phyloP scores from a whole-genome alignment of 192 early-diverging fungal species.

The Mycoemilia scoparia region DNA sequence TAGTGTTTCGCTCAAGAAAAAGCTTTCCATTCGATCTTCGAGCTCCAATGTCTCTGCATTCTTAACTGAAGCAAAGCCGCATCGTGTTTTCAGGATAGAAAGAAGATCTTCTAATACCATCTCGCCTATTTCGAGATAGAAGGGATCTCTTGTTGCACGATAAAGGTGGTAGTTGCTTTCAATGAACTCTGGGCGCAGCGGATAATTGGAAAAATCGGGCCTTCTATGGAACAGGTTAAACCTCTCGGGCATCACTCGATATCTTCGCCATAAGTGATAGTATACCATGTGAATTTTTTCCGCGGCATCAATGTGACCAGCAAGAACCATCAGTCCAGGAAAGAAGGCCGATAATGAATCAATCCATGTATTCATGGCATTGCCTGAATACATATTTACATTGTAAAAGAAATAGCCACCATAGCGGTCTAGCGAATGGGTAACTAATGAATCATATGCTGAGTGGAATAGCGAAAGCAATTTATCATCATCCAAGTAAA shows the following conservation, averaged over 20 bases:
- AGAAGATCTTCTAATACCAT: conserved; percentile 70
- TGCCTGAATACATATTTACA: conserved; percentile 59
- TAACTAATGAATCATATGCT: conserved; percentile 48
- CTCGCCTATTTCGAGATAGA: conserved; percentile 81
- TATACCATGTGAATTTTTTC: conserved; percentile 65
- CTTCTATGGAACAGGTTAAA: conserved; percentile 55
- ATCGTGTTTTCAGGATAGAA: conserved; percentile 39
- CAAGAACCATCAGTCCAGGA: conserved; percentile 78
- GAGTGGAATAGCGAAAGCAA: conserved; percentile 60
- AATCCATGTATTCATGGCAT: conserved; percentile 53
- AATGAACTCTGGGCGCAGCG: conserved; percentile 80
- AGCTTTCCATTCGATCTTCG: conserved; percentile 90
- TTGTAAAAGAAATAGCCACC: conserved; percentile 69
- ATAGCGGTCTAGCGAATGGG: conserved; percentile 40
- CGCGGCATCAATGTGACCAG: conserved; percentile 72
- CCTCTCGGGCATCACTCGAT: conserved; percentile 69
- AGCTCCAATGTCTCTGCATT: conserved; percentile 39
- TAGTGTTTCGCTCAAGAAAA: conserved; percentile 81
- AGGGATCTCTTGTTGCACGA: conserved; percentile 72
- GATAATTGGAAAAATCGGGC: conserved; percentile 54
- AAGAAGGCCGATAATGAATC: conserved; percentile 84
- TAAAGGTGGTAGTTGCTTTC: conserved; percentile 91
- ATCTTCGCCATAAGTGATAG: conserved; percentile 75
- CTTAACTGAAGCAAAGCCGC: conserved; percentile 62
- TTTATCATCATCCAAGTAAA: conserved; percentile 67